Percentiles rank a stretch among this genome's conserved stretches.
Conservation (phyloP, 2,329 filamentous ascomycete species). For the Xylariaceae sp. region DNA sequence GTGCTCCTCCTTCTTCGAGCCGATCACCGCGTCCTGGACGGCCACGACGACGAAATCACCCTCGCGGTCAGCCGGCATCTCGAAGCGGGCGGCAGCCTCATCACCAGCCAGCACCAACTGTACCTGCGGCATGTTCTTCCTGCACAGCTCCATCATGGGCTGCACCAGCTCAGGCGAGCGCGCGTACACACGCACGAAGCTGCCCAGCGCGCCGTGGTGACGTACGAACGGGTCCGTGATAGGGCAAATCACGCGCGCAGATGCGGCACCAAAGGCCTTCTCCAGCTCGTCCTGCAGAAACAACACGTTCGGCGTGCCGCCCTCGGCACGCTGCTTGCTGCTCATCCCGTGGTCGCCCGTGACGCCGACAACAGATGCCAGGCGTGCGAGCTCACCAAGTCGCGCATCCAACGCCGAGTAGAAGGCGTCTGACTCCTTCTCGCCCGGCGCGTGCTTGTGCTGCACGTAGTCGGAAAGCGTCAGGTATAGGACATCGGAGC, state of each 20-base stretch:
- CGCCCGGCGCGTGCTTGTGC: background rate
- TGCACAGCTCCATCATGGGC: background rate
- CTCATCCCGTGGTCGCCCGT: background rate
- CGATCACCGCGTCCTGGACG: background rate
- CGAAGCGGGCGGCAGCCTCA: background rate
- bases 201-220: background rate
- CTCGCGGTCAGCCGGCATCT: background rate
- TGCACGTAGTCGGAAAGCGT: background rate
- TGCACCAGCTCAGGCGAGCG: background rate
- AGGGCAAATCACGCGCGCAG: background rate
- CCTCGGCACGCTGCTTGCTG: background rate
- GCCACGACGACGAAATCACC: background rate
- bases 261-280: background rate
- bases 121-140: background rate
- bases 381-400: background rate
- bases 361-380: background rate
- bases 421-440: background rate
- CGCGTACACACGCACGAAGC: background rate
- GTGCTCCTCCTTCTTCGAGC: background rate
- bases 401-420: background rate
- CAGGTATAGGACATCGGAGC: background rate
- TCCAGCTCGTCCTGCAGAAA: background rate
- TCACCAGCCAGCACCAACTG: background rate
- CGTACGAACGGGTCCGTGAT: background rate
- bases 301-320: background rate